Evolutionary conservation across 2,329 filamentous ascomycete species (phyloP).

Genomic region (Aspergillus sp.): DNA sequence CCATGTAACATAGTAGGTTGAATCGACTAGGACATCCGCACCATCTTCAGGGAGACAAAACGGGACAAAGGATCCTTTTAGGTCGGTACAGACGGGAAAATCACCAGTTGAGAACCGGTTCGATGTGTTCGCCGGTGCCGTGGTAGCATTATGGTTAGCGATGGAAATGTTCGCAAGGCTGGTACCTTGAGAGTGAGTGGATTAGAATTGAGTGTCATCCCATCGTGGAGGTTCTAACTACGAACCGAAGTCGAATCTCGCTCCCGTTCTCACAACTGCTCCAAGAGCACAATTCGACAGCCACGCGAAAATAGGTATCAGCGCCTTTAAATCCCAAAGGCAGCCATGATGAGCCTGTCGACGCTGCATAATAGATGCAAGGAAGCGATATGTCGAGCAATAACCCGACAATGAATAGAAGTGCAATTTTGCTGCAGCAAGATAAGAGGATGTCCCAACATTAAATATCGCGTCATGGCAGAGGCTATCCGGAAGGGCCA

Average conservation of each 20-base stretch:
- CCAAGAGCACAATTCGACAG: neutral
- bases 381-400: slow-evolving; percentile 5
- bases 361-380: slow-evolving; percentile 8
- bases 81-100: slow-evolving; percentile 33
- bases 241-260: slow-evolving; percentile 7
- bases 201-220: neutral
- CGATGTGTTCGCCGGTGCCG: slow-evolving; percentile 2
- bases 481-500: neutral
- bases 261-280: slow-evolving; percentile 1
- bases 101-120: slow-evolving; percentile 17
- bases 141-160: slow-evolving; percentile 2
- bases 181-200: neutral
- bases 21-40: slow-evolving; percentile 34
- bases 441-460: neutral
- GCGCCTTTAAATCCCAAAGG: neutral
- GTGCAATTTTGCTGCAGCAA: neutral
- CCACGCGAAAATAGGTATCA: neutral
- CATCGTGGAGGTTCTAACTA: neutral
- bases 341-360: neutral
- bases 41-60: slow-evolving; percentile 39
- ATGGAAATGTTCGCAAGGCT: slow-evolving; percentile 1
- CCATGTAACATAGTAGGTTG: slow-evolving; percentile 43
- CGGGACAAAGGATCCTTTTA: slow-evolving; percentile 22
- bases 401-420: neutral
- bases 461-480: neutral